These are phyloP conservation scores for Magnusiomyces starmeri DNA, from an alignment of 1,139 yeast species.

Conservation along the genomic window DNA sequence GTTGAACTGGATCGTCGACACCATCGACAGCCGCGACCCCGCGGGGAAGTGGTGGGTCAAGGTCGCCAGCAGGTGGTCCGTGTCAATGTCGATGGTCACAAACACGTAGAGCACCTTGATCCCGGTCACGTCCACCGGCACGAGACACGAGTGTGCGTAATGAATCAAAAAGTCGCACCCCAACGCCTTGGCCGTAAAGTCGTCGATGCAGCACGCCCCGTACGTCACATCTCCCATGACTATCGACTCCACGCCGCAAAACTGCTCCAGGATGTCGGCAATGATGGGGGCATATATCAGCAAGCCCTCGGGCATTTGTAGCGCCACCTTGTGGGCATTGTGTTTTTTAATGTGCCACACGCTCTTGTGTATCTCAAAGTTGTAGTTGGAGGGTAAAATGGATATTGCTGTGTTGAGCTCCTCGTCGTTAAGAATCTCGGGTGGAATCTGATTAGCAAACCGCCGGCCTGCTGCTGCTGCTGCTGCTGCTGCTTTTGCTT, in stretches of 20 bases:
- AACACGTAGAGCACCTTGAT: slow-evolving; percentile 91
- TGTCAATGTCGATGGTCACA: slow-evolving; percentile 88
- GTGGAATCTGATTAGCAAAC: slow-evolving; percentile 84
- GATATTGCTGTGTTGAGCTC: slow-evolving; percentile 76
- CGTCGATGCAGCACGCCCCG: slow-evolving; percentile 98
- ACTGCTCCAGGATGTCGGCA: slow-evolving; percentile 86
- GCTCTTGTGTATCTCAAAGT: slow-evolving; percentile 92
- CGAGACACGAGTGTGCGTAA: slow-evolving; percentile 95
- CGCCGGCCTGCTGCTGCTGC: slow-evolving; percentile 30
- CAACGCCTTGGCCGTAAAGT: slow-evolving; percentile 83
- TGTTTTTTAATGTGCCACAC: slow-evolving; percentile 83
- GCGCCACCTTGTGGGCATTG: slow-evolving; percentile 63
- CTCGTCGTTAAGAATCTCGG: slow-evolving; percentile 67
- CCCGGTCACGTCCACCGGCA: slow-evolving; percentile 85
- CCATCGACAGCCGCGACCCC: slow-evolving; percentile 60
- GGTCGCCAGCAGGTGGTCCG: slow-evolving; percentile 70
- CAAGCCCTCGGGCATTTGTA: slow-evolving; percentile 97
- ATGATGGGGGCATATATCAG: slow-evolving; percentile 79
- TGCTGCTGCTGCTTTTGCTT: slow-evolving; percentile 10
- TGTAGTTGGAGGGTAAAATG: slow-evolving; percentile 81
- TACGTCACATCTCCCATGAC: slow-evolving; percentile 99
- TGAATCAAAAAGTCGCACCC: slow-evolving; percentile 94
- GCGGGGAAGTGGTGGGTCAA: slow-evolving; percentile 62
- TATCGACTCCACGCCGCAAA: slow-evolving; percentile 76
- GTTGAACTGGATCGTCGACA: slow-evolving; percentile 95